Base-by-base conservation (phyloP, 495 filamentous ascomycete species). In the Penicillium canescens region DNA sequence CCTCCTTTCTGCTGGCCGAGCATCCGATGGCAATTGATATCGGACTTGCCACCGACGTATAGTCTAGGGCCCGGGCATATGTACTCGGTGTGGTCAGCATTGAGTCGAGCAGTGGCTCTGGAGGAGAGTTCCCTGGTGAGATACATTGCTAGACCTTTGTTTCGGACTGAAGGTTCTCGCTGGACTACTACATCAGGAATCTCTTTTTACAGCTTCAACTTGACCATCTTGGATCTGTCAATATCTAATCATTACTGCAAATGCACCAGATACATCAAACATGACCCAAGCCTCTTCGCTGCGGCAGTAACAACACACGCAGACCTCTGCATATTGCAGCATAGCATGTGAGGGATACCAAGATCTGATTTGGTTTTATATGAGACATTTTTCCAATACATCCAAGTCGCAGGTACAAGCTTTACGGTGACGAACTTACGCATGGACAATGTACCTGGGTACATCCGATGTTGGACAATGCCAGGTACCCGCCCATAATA, bases 1-100 rank as follows among this genome's bases (percentile, higher is more conserved):
- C 60, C 60, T 62, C 59, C 55, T 62, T 60, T 65, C 52, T 38
- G 44, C 54, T 58, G 59, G 51, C 59, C 61, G 61, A 62, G 53
- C 54, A 58, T 60, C 61, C 64, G 61, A 64, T 46, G 38, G 44
- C 50, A 28, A 24, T 24, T 28, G 7, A 46, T 31, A 40, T 54
- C 42, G 26, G 42, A 14, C 38, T 58, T 54, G 55, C 55, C 55
- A 58, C 55, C 50, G 55, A 47, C 31, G 34, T 38, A 7, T 31
- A 31, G 28, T 18, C 18, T 18, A 7, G 24, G 2, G 28, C 28
- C 28, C 28, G 28, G 28, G 28, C 28, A 31, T 5, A 31, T 31
- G 9, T 31, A 31, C 28, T 31, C 28, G 28, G 9, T 31, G 2
- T 31, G 28, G 28, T 31, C 7, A 8, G 9, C 9, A 9, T 31